phyloP scores from a whole-genome alignment of 768 basidiomycete species.

The Trametes cingulata region DNA sequence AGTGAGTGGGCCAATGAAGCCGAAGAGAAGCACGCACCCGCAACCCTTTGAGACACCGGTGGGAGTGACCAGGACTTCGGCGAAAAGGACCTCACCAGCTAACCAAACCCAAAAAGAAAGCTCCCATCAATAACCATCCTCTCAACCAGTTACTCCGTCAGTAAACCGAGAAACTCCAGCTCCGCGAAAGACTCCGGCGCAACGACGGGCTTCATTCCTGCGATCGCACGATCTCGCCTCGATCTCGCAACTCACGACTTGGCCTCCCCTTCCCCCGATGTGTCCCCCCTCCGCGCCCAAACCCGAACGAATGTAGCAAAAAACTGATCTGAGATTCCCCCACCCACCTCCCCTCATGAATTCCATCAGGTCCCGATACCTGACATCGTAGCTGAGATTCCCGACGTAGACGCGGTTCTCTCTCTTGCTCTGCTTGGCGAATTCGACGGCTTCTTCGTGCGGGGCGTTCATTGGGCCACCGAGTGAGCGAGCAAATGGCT shows the following conservation, averaged over 20 bases:
- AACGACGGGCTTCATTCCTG: conserved; percentile 11
- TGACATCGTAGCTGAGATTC: conserved; percentile 98
- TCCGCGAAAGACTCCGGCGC: conserved; percentile 23
- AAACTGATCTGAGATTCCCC: conserved; percentile 69
- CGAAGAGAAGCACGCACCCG: conserved; percentile 66
- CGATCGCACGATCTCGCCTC: conserved; percentile 12
- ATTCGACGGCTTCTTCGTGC: conserved; percentile 93
- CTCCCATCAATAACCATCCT: conserved; percentile 89
- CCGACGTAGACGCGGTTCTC: conserved; percentile 99
- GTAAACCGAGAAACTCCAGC: conserved; percentile 39
- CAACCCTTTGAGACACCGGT: conserved; percentile 98
- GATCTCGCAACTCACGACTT: conserved; percentile 1
- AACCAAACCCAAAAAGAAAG: conserved; percentile 83
- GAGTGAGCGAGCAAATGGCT: conserved; percentile 75
- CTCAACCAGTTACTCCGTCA: conserved; percentile 62
- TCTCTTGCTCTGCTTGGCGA: conserved; percentile 93
- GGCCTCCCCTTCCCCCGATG: not conserved
- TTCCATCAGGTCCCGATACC: conserved; percentile 98
- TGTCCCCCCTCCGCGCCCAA: conserved; percentile 1
- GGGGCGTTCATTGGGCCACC: conserved; percentile 89
- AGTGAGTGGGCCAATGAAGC: not conserved
- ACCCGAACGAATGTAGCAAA: conserved; percentile 40
- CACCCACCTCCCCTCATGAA: conserved; percentile 99
- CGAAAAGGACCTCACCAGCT: conserved; percentile 99
- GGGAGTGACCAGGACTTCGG: conserved; percentile 97